Evolutionary conservation across 768 basidiomycete genomes (phyloP).

Genomic region (Lentinula raphanica): DNA sequence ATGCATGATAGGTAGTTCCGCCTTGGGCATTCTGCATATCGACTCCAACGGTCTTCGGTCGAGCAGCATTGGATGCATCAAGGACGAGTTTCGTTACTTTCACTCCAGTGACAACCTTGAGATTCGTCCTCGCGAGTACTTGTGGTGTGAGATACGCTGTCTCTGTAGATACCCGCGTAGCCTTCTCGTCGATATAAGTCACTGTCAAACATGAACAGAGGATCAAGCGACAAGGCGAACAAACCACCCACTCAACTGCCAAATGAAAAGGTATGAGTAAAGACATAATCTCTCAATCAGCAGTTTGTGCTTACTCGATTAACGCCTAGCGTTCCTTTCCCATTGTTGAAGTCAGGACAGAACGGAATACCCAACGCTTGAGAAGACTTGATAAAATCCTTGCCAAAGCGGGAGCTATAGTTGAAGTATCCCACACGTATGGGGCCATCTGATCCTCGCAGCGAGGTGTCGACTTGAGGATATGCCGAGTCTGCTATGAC

Average conservation of each 20-base stretch:
- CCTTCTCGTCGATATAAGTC: slow-evolving; percentile 53
- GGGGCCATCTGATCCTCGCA: slow-evolving; percentile 49
- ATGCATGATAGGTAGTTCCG: slow-evolving; percentile 35
- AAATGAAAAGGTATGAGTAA: neutral
- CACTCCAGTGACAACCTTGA: slow-evolving; percentile 49
- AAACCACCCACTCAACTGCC: neutral
- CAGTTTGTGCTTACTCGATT: slow-evolving; percentile 42
- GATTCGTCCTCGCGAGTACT: slow-evolving; percentile 55
- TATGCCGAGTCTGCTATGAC: slow-evolving; percentile 46
- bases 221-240: neutral
- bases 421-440: slow-evolving; percentile 56
- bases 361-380: neutral
- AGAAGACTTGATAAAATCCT: slow-evolving; percentile 10
- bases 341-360: slow-evolving; percentile 52
- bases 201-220: slow-evolving; percentile 31
- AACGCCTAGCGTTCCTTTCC: slow-evolving; percentile 54
- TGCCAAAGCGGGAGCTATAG: slow-evolving; percentile 36
- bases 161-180: slow-evolving; percentile 53
- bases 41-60: slow-evolving; percentile 47
- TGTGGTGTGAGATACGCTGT: slow-evolving; percentile 57
- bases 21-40: slow-evolving; percentile 12
- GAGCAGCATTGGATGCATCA: slow-evolving; percentile 21
- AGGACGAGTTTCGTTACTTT: slow-evolving; percentile 53
- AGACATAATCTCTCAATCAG: neutral
- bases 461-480: slow-evolving; percentile 44